Evolutionary conservation across 1,284 basidiomycete genomes (phyloP).

Genomic region (Cryptococcus sp.): DNA sequence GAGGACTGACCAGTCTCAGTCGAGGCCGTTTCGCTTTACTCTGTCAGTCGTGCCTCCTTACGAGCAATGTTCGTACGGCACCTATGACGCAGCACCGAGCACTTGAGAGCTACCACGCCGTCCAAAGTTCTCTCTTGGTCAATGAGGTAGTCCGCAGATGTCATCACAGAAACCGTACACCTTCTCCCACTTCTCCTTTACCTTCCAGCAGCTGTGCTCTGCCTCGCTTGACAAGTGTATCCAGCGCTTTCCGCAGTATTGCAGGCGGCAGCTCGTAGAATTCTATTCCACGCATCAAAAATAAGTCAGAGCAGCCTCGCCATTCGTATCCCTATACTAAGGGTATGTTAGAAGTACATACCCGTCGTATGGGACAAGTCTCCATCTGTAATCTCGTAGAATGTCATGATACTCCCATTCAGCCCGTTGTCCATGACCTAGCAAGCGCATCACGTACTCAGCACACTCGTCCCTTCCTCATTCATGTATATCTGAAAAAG

Average conservation of each 20-base stretch:
- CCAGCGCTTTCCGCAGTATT: conserved; percentile 54
- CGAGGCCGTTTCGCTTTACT: too few relatives aligned
- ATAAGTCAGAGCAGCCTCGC: not conserved
- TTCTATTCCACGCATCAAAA: conserved; percentile 42
- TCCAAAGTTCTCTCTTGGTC: too few relatives aligned
- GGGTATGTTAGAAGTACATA: too few relatives aligned
- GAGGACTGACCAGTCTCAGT: too few relatives aligned
- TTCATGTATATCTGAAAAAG: too few relatives aligned
- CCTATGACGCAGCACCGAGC: too few relatives aligned
- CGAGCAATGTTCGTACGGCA: too few relatives aligned
- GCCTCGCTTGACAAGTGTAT: conserved; percentile 55
- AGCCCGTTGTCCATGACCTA: conserved; percentile 57
- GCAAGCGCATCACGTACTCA: not conserved
- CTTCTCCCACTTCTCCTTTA: conserved; percentile 54
- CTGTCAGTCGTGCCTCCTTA: too few relatives aligned
- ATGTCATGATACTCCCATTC: conserved; percentile 58
- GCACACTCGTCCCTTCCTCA: not conserved
- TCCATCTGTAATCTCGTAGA: conserved; percentile 59
- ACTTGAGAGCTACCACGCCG: too few relatives aligned
- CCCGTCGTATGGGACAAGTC: conserved; percentile 52
- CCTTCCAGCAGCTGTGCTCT: conserved; percentile 58
- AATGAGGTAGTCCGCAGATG: too few relatives aligned
- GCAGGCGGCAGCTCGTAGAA: conserved; percentile 54
- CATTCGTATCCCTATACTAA: not conserved
- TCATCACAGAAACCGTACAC: conserved; percentile 55